Conservation (phyloP, 495 filamentous ascomycete genomes). For the Daldinia childiae region DNA sequence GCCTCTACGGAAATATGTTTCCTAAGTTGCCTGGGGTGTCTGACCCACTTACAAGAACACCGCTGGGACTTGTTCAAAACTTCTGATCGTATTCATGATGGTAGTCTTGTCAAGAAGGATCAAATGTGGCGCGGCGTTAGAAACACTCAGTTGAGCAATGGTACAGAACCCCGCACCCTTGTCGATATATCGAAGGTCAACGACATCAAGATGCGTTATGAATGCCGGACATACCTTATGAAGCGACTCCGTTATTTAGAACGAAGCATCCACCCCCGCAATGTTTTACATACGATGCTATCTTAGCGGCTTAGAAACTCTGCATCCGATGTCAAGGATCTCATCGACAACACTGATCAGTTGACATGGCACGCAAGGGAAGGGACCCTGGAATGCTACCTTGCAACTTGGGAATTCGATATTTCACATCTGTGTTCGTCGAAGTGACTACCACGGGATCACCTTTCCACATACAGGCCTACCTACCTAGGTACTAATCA, state of each 20-base stretch:
- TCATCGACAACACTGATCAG: background rate
- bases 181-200: constrained; percentile 16
- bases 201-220: constrained; percentile 7
- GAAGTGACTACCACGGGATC: background rate
- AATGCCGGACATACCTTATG: constrained; percentile 1
- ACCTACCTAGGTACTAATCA: too few relatives aligned
- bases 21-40: background rate
- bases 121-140: background rate
- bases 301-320: constrained; percentile 13
- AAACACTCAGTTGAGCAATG: background rate
- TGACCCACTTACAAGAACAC: background rate
- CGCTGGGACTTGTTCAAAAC: background rate
- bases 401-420: background rate
- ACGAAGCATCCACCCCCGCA: background rate
- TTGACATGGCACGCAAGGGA: background rate
- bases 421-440: background rate
- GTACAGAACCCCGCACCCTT: background rate
- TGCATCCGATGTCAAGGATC: constrained; percentile 7
- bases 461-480: background rate
- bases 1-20: background rate
- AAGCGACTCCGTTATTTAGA: background rate
- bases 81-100: background rate
- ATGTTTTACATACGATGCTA: constrained; percentile 19
- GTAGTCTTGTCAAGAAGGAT: background rate
- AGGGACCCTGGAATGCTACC: background rate